phyloP scores from a whole-genome alignment of 2,329 filamentous ascomycete genomes.

The Pseudogymnoascus destructans region DNA sequence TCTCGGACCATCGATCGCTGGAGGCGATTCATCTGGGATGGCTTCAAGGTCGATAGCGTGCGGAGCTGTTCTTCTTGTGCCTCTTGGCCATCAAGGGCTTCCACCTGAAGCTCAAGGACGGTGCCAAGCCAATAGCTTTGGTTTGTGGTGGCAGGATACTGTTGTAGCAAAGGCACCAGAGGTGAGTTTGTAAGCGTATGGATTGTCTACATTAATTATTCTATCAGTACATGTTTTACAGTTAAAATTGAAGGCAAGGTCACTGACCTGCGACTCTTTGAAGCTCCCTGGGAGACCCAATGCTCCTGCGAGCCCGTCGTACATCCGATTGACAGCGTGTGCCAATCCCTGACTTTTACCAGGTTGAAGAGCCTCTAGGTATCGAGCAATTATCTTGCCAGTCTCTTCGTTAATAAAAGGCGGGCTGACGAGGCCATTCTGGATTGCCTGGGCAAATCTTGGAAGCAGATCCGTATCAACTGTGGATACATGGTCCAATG shows the following conservation, averaged over 20 bases:
- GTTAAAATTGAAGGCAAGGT: conserved; percentile 21
- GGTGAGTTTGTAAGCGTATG: conserved; percentile 47
- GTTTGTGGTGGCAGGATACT: conserved; percentile 24
- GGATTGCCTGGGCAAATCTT: conserved; percentile 19
- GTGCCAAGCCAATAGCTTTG: conserved; percentile 36
- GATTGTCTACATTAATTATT: conserved; percentile 34
- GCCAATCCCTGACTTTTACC: conserved; percentile 18
- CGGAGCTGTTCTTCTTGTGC: conserved; percentile 32
- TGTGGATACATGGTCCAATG: conserved; percentile 25
- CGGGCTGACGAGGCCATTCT: neutral
- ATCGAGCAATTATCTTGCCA: conserved; percentile 12
- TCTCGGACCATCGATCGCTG: conserved; percentile 45
- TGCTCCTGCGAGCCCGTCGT: conserved; percentile 19
- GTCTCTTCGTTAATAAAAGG: neutral
- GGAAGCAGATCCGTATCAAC: conserved; percentile 22
- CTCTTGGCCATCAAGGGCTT: conserved; percentile 32
- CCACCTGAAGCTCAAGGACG: conserved; percentile 38
- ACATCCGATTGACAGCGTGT: conserved; percentile 17
- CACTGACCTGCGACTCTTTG: conserved; percentile 33
- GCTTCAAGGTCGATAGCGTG: conserved; percentile 35
- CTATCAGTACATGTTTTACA: conserved; percentile 26
- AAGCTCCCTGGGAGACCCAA: conserved; percentile 22
- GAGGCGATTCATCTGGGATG: conserved; percentile 40
- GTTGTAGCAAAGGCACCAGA: conserved; percentile 35
- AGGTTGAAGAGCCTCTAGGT: conserved; percentile 20